Evolutionary conservation across 2,329 filamentous ascomycete genomes (phyloP), one percentile per base, ranked within the genome.

Genomic region (Xylariaceae sp.): DNA sequence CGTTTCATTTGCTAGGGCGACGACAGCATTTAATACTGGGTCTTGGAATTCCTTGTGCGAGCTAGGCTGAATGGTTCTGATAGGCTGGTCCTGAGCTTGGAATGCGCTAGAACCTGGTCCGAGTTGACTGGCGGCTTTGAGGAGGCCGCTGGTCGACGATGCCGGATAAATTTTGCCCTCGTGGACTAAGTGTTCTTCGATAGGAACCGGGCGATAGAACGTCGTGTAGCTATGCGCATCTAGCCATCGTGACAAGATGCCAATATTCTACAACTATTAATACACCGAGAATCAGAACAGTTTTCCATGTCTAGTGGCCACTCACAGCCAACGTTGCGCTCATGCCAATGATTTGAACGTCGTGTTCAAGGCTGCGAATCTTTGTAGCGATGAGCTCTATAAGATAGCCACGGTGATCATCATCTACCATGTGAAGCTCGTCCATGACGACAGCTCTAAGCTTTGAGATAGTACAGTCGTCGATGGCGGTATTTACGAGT

Each of bases 371-470:
- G 54, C 85, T 82, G n/a, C 91, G 74, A 26, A 92, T 67, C 67
- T 92, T 92, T 2, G 88, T 89, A 4, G 87, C 85, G 73, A 91
- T 84, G 5, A 92, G 76, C 68, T 93, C 89, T 52, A 92, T 76
- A 1, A 92, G 77, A 68, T 92, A 92, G 3, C 89, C 89, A 12
- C 89, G 84, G 62, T 87, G 82, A 59, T 88, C 87, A 68, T 92
- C 89, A 64, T 91, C 87, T 44, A 92, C 79, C 88, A 93, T 91
- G 69, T 93, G 89, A n/a, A 92, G 75, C 68, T 93, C 89, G 65
- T 93, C 89, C 32, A 92, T 76, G 14, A 92, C 87, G 18, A 91
- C 83, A 10, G 86, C 77, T 45, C 82, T 83, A 43, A 93, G 74
- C 19, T 85, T 79, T n/a, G 79, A 75, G 56, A 91, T 81, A 2